These are phyloP conservation scores for Coemansia sp. DNA, from an alignment of 192 early-diverging fungal species.

Conservation along the genomic window DNA sequence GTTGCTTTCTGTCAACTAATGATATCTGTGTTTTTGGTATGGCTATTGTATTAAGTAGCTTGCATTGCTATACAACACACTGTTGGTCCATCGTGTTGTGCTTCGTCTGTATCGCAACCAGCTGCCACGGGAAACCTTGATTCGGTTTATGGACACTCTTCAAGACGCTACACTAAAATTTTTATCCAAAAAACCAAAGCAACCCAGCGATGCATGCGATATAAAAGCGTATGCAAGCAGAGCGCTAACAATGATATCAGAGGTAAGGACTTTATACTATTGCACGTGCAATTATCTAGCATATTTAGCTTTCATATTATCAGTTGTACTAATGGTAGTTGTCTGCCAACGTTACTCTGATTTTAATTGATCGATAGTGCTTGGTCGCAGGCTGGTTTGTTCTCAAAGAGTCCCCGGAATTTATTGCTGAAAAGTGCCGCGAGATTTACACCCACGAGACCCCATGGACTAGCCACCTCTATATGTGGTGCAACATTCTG, in stretches of 20 bases:
- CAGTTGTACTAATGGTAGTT: too few species aligned
- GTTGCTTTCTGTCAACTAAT: too few species aligned
- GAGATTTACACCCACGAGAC: slow-evolving; percentile 18
- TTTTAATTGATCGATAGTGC: too few species aligned
- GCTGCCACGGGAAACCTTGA: slow-evolving; percentile 2
- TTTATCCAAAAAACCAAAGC: slow-evolving; percentile 6
- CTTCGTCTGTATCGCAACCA: slow-evolving; percentile 22
- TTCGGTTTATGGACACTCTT: slow-evolving; percentile 20
- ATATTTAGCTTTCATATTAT: neutral
- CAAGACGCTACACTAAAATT: slow-evolving; percentile 14
- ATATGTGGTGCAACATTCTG: slow-evolving; percentile 43
- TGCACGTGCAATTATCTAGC: neutral
- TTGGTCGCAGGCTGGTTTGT: slow-evolving; percentile 28
- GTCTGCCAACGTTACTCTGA: too few species aligned
- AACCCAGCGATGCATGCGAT: slow-evolving; percentile 9
- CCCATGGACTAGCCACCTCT: slow-evolving; percentile 31
- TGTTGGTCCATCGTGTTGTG: slow-evolving; percentile 26
- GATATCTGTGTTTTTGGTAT: too few species aligned
- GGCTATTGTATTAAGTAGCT: slow-evolving; percentile 9
- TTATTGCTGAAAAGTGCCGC: slow-evolving; percentile 6
- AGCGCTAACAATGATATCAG: slow-evolving; percentile 27
- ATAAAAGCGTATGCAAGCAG: slow-evolving; percentile 23
- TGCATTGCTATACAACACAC: slow-evolving; percentile 27
- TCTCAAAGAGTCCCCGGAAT: slow-evolving; percentile 2
- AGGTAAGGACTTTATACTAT: slow-evolving; percentile 12